Conservation (phyloP, 2,329 filamentous ascomycete genomes). For the Neofusicoccum sp. region DNA sequence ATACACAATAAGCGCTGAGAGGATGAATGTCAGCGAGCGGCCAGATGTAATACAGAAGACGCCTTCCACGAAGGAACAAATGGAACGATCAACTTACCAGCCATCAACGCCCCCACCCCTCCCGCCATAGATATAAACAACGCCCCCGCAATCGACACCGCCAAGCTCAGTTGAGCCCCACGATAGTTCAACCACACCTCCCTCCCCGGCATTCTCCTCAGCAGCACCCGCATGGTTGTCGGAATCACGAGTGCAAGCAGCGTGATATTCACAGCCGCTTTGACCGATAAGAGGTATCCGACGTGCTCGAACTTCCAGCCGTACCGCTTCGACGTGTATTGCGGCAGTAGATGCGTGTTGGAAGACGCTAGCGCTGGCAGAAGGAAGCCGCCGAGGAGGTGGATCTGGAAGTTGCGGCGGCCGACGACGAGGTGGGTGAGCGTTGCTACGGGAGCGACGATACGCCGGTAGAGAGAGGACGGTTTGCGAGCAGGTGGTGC, state of each 20-base stretch:
- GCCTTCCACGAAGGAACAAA: not conserved
- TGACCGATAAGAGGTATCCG: conserved; percentile 38
- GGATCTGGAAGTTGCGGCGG: conserved; percentile 31
- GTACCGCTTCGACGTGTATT: conserved; percentile 41
- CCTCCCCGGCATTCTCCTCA: conserved; percentile 13
- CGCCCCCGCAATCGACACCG: conserved; percentile 34
- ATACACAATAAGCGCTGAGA: conserved; percentile 35
- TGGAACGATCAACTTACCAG: conserved; percentile 22
- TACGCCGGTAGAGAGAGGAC: not conserved
- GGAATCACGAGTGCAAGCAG: conserved; percentile 35
- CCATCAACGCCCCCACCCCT: conserved; percentile 33
- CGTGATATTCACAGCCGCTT: conserved; percentile 37
- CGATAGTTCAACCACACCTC: conserved; percentile 27
- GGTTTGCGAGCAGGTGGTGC: not conserved
- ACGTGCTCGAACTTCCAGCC: conserved; percentile 38
- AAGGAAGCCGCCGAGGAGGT: conserved; percentile 33
- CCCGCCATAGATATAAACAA: conserved; percentile 32
- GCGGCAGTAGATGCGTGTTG: conserved; percentile 37
- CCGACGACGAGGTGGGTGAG: not conserved
- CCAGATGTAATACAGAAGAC: not conserved
- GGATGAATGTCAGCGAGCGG: not conserved
- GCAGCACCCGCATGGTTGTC: conserved; percentile 31
- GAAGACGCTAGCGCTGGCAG: conserved; percentile 38
- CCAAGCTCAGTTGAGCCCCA: conserved; percentile 32
- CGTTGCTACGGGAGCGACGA: not conserved